Evolutionary conservation across 2,329 filamentous ascomycete genomes (phyloP).

Genomic region (Neonectria hederae): DNA sequence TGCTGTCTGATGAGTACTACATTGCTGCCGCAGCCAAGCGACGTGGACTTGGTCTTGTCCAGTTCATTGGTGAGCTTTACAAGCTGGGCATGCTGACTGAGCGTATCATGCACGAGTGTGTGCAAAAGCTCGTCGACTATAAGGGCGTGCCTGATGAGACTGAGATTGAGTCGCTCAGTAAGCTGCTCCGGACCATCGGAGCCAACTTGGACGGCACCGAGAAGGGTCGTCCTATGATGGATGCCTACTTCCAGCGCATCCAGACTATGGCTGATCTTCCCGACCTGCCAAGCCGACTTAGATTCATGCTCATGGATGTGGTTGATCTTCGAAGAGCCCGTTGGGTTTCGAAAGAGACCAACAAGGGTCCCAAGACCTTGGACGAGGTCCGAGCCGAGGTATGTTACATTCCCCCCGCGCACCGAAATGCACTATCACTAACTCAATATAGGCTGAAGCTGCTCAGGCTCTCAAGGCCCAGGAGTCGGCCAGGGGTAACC

Average conservation of each 20-base stretch:
- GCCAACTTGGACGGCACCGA: slow-evolving; percentile 83
- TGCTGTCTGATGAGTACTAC: slow-evolving; percentile 98
- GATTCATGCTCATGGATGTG: slow-evolving; percentile 97
- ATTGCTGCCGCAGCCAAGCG: slow-evolving; percentile 92
- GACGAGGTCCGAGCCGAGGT: slow-evolving; percentile 87
- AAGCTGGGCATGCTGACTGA: slow-evolving; percentile 99
- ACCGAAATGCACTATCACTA: slow-evolving; percentile 32
- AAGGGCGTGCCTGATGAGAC: slow-evolving; percentile 93
- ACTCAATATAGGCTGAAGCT: slow-evolving; percentile 68
- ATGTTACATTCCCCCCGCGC: slow-evolving; percentile 42
- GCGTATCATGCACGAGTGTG: slow-evolving; percentile 99
- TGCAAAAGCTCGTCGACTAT: slow-evolving; percentile 96
- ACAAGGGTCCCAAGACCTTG: slow-evolving; percentile 97
- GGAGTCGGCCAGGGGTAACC: slow-evolving; percentile 70
- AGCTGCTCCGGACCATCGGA: slow-evolving; percentile 92
- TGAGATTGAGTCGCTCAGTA: slow-evolving; percentile 94
- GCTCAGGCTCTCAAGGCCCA: slow-evolving; percentile 82
- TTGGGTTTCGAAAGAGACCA: slow-evolving; percentile 88
- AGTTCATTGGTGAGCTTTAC: slow-evolving; percentile 99
- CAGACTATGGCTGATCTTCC: slow-evolving; percentile 81
- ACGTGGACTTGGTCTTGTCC: slow-evolving; percentile 95
- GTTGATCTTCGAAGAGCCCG: slow-evolving; percentile 80
- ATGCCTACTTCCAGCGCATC: slow-evolving; percentile 93
- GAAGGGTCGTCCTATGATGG: slow-evolving; percentile 87
- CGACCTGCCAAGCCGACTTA: slow-evolving; percentile 84